Evolutionary conservation across 257 asterid species (phyloP), one percentile per base, ranked within the genome.

Genomic region (Datura wrightii): DNA sequence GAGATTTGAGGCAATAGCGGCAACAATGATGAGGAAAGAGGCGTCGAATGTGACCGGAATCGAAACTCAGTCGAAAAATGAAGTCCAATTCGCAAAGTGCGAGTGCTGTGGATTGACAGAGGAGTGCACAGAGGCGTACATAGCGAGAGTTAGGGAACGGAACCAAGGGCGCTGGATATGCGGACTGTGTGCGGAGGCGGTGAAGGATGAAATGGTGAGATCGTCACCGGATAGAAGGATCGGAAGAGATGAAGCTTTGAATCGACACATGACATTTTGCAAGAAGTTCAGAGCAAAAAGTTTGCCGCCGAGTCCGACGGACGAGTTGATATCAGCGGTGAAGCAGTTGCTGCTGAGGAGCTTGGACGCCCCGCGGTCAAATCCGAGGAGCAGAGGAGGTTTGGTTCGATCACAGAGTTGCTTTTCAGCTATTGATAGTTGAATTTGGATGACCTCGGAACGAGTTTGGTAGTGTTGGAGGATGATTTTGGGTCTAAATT

Each of bases 111-210:
- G 96, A 79, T 87, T 95, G 87, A 92, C 95, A 0, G 98, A 95
- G 85, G 98, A 95, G 62, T 95, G 98, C 82, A 94, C 98, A 31
- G 91, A 88, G 85, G 96, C 89, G 2, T 95, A 95, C 90, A 87
- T 89, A 55, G 85, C 66, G 74, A 87, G 90, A 10, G 95, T 94
- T 0, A 88, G 93, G 0, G 94, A 90, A 0, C 87, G 94, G n/a
- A 90, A 93, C 83, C 89, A 85, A 67, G 97, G 97, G 16, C 90
- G 91, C 34, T 95, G 98, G 98, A 90, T 95, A 9, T 95, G 98
- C 88, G 98, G 98, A 87, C 96, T 95, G 13, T 95, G 98, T 59
- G 88, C 93, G 0, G 98, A 95, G 85, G 98, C 97, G 0, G 98
- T 92, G 84, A 93, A 95, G 89, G 97, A 95, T 3, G 98, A 95